Evolutionary conservation across 1,139 yeast species (phyloP).

Genomic region (Yamadazyma songkhlaensis): DNA sequence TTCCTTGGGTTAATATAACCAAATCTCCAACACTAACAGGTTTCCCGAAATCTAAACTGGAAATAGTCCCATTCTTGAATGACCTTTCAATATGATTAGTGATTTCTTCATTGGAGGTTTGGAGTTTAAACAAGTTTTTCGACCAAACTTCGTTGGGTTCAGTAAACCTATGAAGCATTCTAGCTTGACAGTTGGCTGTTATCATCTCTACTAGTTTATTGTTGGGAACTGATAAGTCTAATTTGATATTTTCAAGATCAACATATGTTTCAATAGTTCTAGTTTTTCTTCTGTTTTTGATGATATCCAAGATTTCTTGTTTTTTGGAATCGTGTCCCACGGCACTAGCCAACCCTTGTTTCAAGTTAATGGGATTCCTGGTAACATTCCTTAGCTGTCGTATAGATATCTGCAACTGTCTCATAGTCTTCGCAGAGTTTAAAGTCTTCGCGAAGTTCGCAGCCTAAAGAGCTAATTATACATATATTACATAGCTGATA

Average conservation of each 20-base stretch:
- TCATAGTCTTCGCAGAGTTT: too few species aligned
- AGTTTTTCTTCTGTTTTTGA: not conserved
- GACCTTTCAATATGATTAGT: conserved; percentile 7
- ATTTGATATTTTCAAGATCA: conserved; percentile 13
- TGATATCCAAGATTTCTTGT: not conserved
- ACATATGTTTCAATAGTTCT: conserved; percentile 1
- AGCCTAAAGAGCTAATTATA: too few species aligned
- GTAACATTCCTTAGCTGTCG: too few species aligned
- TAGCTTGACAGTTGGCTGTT: conserved; percentile 1
- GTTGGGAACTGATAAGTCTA: conserved; percentile 9
- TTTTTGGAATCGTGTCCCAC: not conserved
- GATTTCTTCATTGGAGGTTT: not conserved
- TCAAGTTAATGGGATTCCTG: too few species aligned
- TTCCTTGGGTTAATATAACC: conserved; percentile 32
- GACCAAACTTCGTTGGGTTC: conserved; percentile 2
- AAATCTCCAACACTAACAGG: conserved; percentile 38
- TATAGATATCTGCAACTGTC: too few species aligned
- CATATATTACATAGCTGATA: conserved; percentile 40
- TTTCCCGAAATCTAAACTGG: conserved; percentile 20
- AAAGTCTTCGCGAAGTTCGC: too few species aligned
- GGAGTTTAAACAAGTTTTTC: not conserved
- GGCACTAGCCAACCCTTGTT: too few species aligned
- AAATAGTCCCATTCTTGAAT: conserved; percentile 24
- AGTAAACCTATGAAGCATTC: conserved; percentile 5
- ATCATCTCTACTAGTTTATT: conserved; percentile 4